Evolutionary conservation across 208 protist species (phyloP), one percentile per base, ranked within the genome.

Genomic region (Kentomonas sorsogonicus): DNA sequence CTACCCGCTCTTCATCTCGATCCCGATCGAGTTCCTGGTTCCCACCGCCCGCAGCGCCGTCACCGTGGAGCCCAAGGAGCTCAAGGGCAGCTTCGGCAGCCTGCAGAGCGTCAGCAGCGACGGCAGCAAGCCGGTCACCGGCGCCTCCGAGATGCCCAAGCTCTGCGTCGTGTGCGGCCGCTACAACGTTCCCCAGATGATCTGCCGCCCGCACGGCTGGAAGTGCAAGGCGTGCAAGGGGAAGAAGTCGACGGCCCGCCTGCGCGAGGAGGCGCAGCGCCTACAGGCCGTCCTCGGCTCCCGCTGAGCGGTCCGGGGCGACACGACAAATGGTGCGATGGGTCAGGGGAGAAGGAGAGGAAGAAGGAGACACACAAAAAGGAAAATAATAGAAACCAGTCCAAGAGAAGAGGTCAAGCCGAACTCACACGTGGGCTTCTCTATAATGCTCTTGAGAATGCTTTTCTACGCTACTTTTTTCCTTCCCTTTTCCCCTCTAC

Each of bases 141-240:
- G 46, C 5, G n/a, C 11, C 25, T 52, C 46, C 9, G 4, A n/a
- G 46, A 31, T 86, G 30, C 76, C 75, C 10, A 75, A 72, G 47
- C 61, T 95, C 47, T 95, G 89, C 34, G 83, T 92, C 5, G 89
- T 95, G 25, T 95, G 89, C 58, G 89, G 89, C 0, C 71, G 83
- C 10, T 95, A 78, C 63, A 86, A 92, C 53, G 45, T 82, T 20
- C 74, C 89, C 1, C 69, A 58, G 15, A 92, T 92, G 83, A 48
- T 85, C 41, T 56, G 26, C 41, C 82, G 89, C 16, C 30, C 64
- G 18, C 84, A 91, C 50, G 89, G 89, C 0, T 92, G 77, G 65
- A 95, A 95, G 55, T 95, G 89, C 60, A 86, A 76, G 53, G 79
- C 83, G 10, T 95, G 89, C 66, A 91, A 90, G 26, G 89, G 89